phyloP scores from a whole-genome alignment of 768 basidiomycete species.

The Phlebiopsis gigantea region DNA sequence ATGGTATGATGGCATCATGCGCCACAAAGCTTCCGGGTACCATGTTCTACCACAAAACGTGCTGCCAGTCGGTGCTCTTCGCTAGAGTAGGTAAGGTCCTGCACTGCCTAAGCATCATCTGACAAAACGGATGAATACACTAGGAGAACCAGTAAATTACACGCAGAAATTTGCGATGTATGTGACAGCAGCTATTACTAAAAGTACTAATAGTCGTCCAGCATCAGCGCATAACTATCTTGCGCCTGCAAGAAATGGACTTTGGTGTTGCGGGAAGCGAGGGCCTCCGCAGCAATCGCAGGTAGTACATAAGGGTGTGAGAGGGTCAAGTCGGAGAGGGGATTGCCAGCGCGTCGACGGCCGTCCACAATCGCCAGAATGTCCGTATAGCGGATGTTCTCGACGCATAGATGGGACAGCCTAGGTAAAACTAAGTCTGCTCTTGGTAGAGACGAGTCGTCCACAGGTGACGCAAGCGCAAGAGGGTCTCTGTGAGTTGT shows the following conservation, averaged over 20 bases:
- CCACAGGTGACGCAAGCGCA: background rate
- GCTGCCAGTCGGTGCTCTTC: too few species aligned
- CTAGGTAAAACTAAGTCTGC: background rate
- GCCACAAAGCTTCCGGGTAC: too few species aligned
- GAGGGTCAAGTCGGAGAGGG: background rate
- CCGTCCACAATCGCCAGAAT: background rate
- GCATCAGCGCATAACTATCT: background rate
- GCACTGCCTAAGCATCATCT: too few species aligned
- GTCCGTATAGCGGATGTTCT: background rate
- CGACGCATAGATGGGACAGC: background rate
- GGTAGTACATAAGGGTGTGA: background rate
- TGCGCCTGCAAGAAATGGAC: background rate
- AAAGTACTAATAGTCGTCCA: background rate
- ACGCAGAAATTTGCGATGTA: too few species aligned
- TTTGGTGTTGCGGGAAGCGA: background rate
- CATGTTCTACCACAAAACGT: too few species aligned
- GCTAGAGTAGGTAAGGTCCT: too few species aligned
- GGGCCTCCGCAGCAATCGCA: background rate
- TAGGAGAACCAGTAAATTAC: too few species aligned
- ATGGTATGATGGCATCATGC: too few species aligned
- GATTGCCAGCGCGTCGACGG: background rate
- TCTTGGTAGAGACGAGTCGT: background rate
- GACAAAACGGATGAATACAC: too few species aligned
- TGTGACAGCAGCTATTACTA: too few species aligned
- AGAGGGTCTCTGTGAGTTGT: too few species aligned